These are phyloP conservation scores for Conringia planisiliqua DNA, from an alignment of 345 rosid genomes.

Conservation along the genomic window DNA sequence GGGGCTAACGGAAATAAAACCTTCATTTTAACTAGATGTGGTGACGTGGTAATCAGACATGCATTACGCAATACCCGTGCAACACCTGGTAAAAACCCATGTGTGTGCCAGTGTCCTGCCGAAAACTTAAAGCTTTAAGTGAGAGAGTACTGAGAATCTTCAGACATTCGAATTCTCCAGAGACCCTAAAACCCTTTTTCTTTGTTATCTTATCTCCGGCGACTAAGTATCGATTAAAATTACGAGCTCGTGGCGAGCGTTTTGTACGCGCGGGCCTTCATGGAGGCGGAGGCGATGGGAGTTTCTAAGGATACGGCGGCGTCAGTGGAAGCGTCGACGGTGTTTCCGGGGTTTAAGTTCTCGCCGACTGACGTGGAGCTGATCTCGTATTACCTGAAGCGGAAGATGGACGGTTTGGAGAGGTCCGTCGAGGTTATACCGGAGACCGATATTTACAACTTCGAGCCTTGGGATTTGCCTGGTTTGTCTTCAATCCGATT, in stretches of 20 bases:
- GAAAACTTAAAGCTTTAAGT: background rate
- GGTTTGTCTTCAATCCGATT: conserved; percentile 35
- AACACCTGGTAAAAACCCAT: conserved; percentile 15
- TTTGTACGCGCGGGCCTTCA: background rate
- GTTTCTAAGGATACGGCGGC: conserved; percentile 46
- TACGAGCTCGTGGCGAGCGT: background rate
- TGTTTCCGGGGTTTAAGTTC: conserved; percentile 78
- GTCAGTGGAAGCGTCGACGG: conserved; percentile 53
- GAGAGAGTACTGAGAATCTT: background rate
- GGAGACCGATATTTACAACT: conserved; percentile 57
- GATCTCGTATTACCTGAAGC: conserved; percentile 66
- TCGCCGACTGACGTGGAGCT: conserved; percentile 82
- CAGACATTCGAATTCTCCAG: background rate
- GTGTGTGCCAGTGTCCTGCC: background rate
- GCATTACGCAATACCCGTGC: background rate
- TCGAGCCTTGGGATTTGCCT: conserved; percentile 92
- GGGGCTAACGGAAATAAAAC: conserved; percentile 4
- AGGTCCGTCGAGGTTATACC: conserved; percentile 65
- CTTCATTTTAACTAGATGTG: background rate
- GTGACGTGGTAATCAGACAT: conserved; percentile 18
- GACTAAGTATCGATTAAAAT: background rate
- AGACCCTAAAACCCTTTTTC: background rate
- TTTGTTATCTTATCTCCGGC: background rate
- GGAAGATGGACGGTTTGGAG: conserved; percentile 73
- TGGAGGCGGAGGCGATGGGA: conserved; percentile 9